Evolutionary conservation across 2,329 filamentous ascomycete genomes (phyloP), one percentile per base, ranked within the genome.

Genomic region (Torrubiella hemipterigena): DNA sequence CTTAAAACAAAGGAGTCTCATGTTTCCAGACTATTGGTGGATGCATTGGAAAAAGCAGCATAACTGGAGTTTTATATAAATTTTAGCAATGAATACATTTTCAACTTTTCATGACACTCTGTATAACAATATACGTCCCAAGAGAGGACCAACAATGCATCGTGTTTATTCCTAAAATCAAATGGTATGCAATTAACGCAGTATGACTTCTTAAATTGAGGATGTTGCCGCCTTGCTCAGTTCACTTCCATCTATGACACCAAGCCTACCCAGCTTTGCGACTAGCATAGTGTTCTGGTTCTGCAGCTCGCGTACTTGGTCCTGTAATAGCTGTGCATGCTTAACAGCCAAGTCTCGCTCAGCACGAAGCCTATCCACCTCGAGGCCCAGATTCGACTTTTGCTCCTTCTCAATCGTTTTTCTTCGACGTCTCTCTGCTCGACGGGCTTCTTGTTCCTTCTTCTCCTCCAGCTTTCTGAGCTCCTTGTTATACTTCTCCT

Each of bases 401-500:
- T 71, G 67, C 42, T 74, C 69, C 22, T 64, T 61, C 49, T 76
- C 72, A 1, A 48, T 45, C 14, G 56, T 53, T 51, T 75, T 77
- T 17, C 55, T 55, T 27, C 54, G 56, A 17, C 62, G 53, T 28
- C 67, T 64, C 35, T 67, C 65, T 2, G 67, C 66, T 51, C 77
- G 80, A 42, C 59, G 62, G 37, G 73, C 62, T 45, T 85, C 80
- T 35, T 65, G 67, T 35, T 63, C 60, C 29, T 72, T 70, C 55
- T 73, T 74, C 40, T 73, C 67, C 39, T 82, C 72, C 3, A 81
- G 55, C 51, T 77, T 79, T 38, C 59, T 58, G 27, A 81, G 57
- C 45, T 84, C 77, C 10, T 65, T 66, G 39, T 68, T 65, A 42
- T 77, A 76, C 42, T 76, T 78, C 20, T 75, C 75, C 41, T 79